Conservation (phyloP, 306 rosid species). For the Prosopis cineraria region DNA sequence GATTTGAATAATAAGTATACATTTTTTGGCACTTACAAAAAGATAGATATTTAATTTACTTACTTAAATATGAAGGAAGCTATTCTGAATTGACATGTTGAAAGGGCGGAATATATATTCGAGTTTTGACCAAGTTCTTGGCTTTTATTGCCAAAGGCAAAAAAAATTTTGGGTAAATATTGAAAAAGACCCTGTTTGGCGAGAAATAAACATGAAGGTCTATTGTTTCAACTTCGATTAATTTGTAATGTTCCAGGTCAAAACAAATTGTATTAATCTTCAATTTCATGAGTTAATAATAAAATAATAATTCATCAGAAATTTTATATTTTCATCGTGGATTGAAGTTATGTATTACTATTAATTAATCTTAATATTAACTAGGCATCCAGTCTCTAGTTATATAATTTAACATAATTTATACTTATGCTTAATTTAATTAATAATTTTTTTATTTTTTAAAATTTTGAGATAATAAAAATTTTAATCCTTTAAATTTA, state of each 20-base stretch:
- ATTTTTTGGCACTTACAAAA: background rate
- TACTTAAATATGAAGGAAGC: background rate
- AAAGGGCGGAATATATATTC: no score
- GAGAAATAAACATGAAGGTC: background rate
- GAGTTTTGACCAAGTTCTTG: background rate
- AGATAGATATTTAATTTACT: background rate
- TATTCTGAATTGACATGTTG: background rate
- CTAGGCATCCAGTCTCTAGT: no score
- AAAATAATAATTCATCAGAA: no score
- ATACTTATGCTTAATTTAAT: no score
- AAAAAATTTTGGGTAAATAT: background rate
- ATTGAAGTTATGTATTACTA: no score
- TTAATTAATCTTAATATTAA: no score
- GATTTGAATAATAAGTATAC: background rate
- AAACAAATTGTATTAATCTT: background rate
- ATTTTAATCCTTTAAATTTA: no score
- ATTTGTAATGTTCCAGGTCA: no score
- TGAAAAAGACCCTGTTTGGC: background rate
- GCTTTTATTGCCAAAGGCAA: background rate
- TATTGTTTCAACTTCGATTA: background rate
- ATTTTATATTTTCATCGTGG: no score
- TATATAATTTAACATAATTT: no score
- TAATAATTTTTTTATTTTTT: no score
- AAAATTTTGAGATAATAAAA: no score
- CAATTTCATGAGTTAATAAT: background rate